A percentile compares a stretch with the other conserved stretches of the same genome.
Evolutionary conservation across 495 filamentous ascomycete genomes (phyloP).

Genomic region (Saxophila tyrrhenica): DNA sequence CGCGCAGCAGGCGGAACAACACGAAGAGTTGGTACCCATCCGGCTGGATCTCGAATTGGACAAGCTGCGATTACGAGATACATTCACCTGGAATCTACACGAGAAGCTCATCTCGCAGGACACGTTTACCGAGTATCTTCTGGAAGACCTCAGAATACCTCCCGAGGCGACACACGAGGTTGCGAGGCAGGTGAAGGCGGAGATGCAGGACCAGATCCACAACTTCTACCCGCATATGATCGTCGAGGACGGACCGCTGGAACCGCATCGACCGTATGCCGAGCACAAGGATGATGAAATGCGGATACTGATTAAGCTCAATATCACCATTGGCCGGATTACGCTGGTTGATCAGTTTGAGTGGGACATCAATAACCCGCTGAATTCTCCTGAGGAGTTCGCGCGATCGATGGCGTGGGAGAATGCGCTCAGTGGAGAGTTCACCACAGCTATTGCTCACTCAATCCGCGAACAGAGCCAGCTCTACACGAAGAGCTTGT

Average conservation of each 20-base stretch:
- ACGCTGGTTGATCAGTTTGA: constrained; percentile 96
- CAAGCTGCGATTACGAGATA: constrained; percentile 90
- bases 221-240: constrained; percentile 87
- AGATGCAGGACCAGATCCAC: constrained; percentile 77
- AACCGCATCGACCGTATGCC: constrained; percentile 78
- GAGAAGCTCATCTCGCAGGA: constrained; percentile 70
- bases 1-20: constrained; percentile 72
- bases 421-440: constrained; percentile 87
- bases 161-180: constrained; percentile 50
- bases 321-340: constrained; percentile 93
- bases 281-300: constrained; percentile 99
- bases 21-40: constrained; percentile 83
- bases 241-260: constrained; percentile 80
- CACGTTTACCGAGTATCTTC: constrained; percentile 72
- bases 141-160: constrained; percentile 82
- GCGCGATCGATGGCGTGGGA: constrained; percentile 79
- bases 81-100: constrained; percentile 97
- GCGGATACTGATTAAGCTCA: constrained; percentile 87
- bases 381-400: constrained; percentile 90
- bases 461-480: constrained; percentile 93
- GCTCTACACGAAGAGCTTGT: constrained; percentile 84
- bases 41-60: constrained; percentile 91
- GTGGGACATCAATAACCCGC: constrained; percentile 94
- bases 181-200: constrained; percentile 63
- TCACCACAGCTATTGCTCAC: constrained; percentile 94